Evolutionary conservation across 495 filamentous ascomycete genomes (phyloP).

Genomic region (Aspergillus biplanus): DNA sequence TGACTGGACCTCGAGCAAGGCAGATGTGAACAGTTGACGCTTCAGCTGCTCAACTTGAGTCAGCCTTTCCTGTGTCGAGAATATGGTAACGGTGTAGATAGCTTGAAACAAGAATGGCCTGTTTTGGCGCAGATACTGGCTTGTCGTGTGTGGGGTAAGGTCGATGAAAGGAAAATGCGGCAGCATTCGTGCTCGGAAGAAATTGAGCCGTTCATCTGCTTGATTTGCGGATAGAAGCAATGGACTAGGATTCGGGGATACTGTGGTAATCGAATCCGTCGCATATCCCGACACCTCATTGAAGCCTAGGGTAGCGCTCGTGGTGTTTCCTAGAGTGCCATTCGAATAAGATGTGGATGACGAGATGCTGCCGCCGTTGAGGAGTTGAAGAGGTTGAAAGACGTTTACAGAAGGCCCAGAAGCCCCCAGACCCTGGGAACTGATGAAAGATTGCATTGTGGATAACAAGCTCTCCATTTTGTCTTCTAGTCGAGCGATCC

Average conservation of each 20-base stretch:
- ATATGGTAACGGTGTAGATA: conserved; percentile 29
- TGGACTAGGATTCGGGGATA: conserved; percentile 8
- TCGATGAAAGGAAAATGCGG: conserved; percentile 47
- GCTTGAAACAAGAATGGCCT: conserved; percentile 31
- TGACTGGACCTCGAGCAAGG: conserved; percentile 29
- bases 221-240: conserved; percentile 27
- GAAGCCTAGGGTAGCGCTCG: conserved; percentile 6
- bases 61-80: conserved; percentile 30
- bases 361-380: not conserved
- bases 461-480: conserved; percentile 35
- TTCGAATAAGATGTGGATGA: not conserved
- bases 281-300: conserved; percentile 2
- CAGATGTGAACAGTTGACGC: conserved; percentile 25
- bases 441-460: conserved; percentile 26
- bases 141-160: conserved; percentile 26
- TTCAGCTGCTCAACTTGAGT: conserved; percentile 30
- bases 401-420: conserved; percentile 11
- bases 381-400: not conserved
- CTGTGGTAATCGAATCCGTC: conserved; percentile 1
- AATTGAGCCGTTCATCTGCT: conserved; percentile 38
- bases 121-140: conserved; percentile 29
- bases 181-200: conserved; percentile 47
- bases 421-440: not conserved
- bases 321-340: not conserved
- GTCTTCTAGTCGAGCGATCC: conserved; percentile 50